phyloP scores from a whole-genome alignment of 257 asterid genomes.

The Avicennia marina region DNA sequence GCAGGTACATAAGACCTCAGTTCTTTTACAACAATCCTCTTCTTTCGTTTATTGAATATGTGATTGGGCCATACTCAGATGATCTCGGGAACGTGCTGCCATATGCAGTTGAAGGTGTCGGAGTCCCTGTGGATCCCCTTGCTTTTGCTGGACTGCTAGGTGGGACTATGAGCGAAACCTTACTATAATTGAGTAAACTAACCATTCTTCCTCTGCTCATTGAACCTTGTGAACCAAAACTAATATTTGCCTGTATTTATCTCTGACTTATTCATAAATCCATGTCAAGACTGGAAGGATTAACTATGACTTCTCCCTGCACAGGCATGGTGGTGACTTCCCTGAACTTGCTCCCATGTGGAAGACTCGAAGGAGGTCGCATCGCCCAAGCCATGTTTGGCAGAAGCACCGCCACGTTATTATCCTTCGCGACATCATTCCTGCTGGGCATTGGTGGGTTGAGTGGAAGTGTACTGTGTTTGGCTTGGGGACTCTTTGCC shows the following conservation, averaged over 20 bases:
- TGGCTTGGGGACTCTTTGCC: constrained; percentile 87
- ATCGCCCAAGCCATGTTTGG: constrained; percentile 89
- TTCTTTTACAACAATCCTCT: constrained; percentile 86
- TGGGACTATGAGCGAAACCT: constrained; percentile 17
- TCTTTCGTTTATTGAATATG: constrained; percentile 83
- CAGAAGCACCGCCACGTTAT: constrained; percentile 47
- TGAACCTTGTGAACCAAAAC: too few relatives aligned
- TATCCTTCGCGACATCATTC: constrained; percentile 64
- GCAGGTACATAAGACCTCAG: constrained; percentile 93
- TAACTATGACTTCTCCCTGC: neutral
- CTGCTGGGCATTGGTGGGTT: constrained; percentile 75
- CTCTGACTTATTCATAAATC: too few relatives aligned
- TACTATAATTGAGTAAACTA: too few relatives aligned
- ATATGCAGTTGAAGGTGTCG: constrained; percentile 90
- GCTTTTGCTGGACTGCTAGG: constrained; percentile 96
- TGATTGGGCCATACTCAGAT: constrained; percentile 79
- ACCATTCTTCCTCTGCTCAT: too few relatives aligned
- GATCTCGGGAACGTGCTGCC: constrained; percentile 90
- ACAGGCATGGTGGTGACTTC: constrained; percentile 94
- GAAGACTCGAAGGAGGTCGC: constrained; percentile 91
- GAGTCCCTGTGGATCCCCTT: constrained; percentile 95
- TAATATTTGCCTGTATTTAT: too few relatives aligned
- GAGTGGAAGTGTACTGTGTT: constrained; percentile 80
- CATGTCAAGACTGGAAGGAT: too few relatives aligned
- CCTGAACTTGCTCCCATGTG: constrained; percentile 78